Percentiles rank a stretch among this genome's conserved stretches.
Conservation (phyloP, 306 rosid species). For the Albizia julibrissin region DNA sequence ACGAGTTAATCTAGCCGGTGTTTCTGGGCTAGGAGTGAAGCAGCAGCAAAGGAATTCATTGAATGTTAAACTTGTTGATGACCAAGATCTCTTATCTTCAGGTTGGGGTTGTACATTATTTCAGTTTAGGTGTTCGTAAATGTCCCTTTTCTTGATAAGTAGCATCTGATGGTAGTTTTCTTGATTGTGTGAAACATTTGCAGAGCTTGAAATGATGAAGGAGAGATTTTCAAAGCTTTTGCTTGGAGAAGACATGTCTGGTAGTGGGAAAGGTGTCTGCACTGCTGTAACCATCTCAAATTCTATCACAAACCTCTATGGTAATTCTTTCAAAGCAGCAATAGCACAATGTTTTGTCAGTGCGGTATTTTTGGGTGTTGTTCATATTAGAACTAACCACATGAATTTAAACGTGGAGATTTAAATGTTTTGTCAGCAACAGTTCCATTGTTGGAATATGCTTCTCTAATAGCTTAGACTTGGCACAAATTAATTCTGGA, state of each 20-base stretch:
- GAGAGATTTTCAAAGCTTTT: conserved; percentile 92
- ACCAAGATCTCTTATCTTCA: conserved; percentile 51
- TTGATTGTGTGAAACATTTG: conserved; percentile 23
- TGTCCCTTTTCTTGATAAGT: neutral
- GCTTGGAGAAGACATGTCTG: conserved; percentile 98
- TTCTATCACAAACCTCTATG: conserved; percentile 94
- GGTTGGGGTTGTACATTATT: conserved; percentile 46
- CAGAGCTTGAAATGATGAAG: conserved; percentile 81
- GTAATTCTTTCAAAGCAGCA: conserved; percentile 39
- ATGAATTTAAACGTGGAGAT: neutral
- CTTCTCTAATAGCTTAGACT: neutral
- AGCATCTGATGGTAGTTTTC: neutral
- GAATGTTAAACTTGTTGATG: conserved; percentile 52
- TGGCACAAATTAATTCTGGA: neutral
- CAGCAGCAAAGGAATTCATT: conserved; percentile 38
- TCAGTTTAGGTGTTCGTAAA: neutral
- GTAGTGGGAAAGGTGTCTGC: conserved; percentile 94
- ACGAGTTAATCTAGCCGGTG: conserved; percentile 38
- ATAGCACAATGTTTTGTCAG: neutral
- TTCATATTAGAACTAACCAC: neutral
- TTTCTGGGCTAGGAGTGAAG: conserved; percentile 51
- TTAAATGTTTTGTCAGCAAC: no score
- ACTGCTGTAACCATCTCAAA: conserved; percentile 95
- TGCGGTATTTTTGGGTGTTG: neutral
- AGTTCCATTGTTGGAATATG: neutral